Evolutionary conservation across 164 flowering plant genomes (phyloP).

Genomic region (Tetracentron sinense): DNA sequence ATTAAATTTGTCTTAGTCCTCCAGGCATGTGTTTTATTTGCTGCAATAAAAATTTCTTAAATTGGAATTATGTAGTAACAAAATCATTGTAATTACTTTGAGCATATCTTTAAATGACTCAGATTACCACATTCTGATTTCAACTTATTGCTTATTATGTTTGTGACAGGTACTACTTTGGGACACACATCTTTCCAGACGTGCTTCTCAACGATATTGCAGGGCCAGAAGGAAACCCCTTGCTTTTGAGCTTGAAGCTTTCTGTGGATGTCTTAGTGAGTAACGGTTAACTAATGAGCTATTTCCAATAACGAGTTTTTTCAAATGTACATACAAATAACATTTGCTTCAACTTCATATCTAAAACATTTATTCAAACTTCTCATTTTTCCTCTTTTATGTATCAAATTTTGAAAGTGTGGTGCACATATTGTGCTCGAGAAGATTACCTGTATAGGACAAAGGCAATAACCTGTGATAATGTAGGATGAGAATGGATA

Average conservation of each 20-base stretch:
- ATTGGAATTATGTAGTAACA: neutral
- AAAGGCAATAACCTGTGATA: too few relatives aligned
- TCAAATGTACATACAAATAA: neutral
- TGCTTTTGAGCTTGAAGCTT: conserved; percentile 91
- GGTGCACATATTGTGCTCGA: too few relatives aligned
- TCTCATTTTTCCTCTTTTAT: neutral
- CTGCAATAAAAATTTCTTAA: neutral
- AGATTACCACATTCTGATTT: neutral
- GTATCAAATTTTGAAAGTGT: too few relatives aligned
- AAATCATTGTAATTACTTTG: neutral
- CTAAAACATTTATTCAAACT: neutral
- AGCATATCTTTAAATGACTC: too few relatives aligned
- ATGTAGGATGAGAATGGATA: too few relatives aligned
- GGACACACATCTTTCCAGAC: conserved; percentile 77
- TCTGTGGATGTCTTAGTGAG: conserved; percentile 92
- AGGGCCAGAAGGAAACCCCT: conserved; percentile 82
- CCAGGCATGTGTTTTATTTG: neutral
- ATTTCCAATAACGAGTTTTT: neutral
- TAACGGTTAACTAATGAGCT: conserved; percentile 12
- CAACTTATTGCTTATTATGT: conserved; percentile 1
- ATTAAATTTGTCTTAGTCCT: neutral
- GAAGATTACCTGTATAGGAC: too few relatives aligned
- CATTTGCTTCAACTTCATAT: neutral
- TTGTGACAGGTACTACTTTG: conserved; percentile 69
- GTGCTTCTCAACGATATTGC: conserved; percentile 92